Base-by-base conservation (phyloP, 23 red algal species). In the Gracilaria gracilis region DNA sequence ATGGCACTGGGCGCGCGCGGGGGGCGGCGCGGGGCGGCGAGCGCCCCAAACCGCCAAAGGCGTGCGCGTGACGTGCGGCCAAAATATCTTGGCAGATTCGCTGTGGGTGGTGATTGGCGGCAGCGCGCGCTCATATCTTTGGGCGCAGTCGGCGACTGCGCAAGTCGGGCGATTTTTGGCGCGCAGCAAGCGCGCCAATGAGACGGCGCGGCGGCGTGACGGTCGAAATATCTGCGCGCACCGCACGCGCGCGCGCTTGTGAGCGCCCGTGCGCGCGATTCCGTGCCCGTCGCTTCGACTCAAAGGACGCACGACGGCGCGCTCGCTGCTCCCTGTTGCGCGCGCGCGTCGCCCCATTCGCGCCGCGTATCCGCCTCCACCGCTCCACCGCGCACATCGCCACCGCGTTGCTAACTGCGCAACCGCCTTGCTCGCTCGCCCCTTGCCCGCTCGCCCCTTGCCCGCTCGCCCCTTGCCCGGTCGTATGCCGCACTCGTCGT, bases 141-240 rank as follows among this genome's bases (percentile, higher is more conserved):
- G 64, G 27, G 64, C 64, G 64, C 64, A 8, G 59, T 5, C 59
- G 59, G 17, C 51, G 51, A 1, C 51, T 2, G 59, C 59, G 59
- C 59, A 19, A 20, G n/a, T 4, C 57, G n/a, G 44, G 16, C 69
- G 69, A 75, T 75, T 46, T 75, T 75, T 75, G 40, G 1, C 16
- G 66, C 36, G 28, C 16, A 2, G 7, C n/a, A n/a, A n/a, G 69
- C 39, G 69, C 37, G 37, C 69, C 69, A 74, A 74, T 74, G 36
- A 29, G 14, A 24, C 66, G 27, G 69, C 69, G 69, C 21, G 6
- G 59, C 21, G 59, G 59, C 59, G 59, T 69, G 9, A 36, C 38
- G 28, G 40, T 4, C 72, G 25, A 77, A 77, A 77, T 77, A 77
- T 77, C 72, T 77, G 62, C 62, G 62, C 14, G 59, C 27, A 24